Evolutionary conservation across 78 protist species (phyloP).

Genomic region (Dictyostelium brefeldianum): DNA sequence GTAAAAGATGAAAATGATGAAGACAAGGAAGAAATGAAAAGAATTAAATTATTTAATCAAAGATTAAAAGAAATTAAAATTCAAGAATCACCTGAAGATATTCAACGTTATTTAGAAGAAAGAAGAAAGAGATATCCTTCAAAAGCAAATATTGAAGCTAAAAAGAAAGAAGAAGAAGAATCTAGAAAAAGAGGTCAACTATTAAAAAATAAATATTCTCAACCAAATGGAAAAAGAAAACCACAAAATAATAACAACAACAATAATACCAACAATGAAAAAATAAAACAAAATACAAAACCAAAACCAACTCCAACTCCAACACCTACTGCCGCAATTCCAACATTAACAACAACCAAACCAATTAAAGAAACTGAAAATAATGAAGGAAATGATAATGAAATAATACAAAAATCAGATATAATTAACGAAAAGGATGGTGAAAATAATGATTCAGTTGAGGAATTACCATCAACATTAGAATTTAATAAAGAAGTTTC

Average conservation of each 20-base stretch:
- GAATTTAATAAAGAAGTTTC: background rate
- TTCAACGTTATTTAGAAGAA: slow-evolving; percentile 71
- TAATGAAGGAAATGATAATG: background rate
- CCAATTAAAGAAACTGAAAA: background rate
- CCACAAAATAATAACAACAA: background rate
- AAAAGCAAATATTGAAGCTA: slow-evolving; percentile 30
- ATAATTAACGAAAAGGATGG: background rate
- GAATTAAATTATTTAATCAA: slow-evolving; percentile 66
- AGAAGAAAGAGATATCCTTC: slow-evolving; percentile 67
- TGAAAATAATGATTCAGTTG: background rate
- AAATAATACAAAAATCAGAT: background rate
- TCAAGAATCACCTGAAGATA: slow-evolving; percentile 68
- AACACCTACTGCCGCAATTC: background rate
- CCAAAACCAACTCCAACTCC: background rate
- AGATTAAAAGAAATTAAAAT: slow-evolving; percentile 58
- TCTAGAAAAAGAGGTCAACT: slow-evolving; percentile 46
- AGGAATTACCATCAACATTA: slow-evolving; percentile 34
- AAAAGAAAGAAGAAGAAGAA: slow-evolving; percentile 10
- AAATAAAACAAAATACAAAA: background rate
- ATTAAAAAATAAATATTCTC: background rate
- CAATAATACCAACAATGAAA: background rate
- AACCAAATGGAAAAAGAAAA: background rate
- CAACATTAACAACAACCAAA: background rate
- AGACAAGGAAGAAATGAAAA: slow-evolving; percentile 43
- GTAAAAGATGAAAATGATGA: slow-evolving; percentile 41